Base-by-base conservation (phyloP, 345 rosid genomes). In the Salix purpurea region DNA sequence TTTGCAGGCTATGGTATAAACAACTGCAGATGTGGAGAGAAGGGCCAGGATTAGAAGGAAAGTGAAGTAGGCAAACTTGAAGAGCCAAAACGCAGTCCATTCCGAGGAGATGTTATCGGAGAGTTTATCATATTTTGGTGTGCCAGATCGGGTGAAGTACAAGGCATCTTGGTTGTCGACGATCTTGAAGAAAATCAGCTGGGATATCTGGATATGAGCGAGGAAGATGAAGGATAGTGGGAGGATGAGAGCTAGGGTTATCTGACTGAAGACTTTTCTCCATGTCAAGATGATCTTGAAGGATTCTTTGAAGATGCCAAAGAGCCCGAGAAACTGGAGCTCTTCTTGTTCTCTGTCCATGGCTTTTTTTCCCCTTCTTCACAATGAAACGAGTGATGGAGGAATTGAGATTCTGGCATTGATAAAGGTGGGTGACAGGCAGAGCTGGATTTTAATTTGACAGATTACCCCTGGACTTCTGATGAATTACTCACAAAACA, bases 291-390 rank as follows among this genome's bases (percentile, higher is more conserved):
- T 72, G 65, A 83, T 26, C 58, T 84, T 88, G 85, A 19, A 74
- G 67, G 91, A 77, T 78, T 88, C 91, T 5, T 54, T 77, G 83
- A 65, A 79, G 67, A 86, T 76, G 71, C 80, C 88, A 18, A 80
- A 74, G 28, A 86, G 13, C 15, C 87, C 88, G 0, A 88, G 81
- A 70, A 86, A 85, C 58, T 88, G 91, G 83, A 85, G 78, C 78
- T 85, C 89, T 70, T 86, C 91, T 72, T 86, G 91, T 39, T 86
- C 88, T 39, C 81, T 78, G n/a, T 88, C 89, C 91, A 88, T 88
- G 50, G 4, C 13, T 44, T 44, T 13, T 1, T 65, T 6, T 14
- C 9, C 9, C n/a, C 8, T 30, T 30, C 21, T 30, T 28, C 36
- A 14, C 39, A 14, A 5, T 19, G 40, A 65, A 28, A 37, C 0